Evolutionary conservation across 2,329 filamentous ascomycete species (phyloP).

Genomic region (Emmonsiellopsis sp.): DNA sequence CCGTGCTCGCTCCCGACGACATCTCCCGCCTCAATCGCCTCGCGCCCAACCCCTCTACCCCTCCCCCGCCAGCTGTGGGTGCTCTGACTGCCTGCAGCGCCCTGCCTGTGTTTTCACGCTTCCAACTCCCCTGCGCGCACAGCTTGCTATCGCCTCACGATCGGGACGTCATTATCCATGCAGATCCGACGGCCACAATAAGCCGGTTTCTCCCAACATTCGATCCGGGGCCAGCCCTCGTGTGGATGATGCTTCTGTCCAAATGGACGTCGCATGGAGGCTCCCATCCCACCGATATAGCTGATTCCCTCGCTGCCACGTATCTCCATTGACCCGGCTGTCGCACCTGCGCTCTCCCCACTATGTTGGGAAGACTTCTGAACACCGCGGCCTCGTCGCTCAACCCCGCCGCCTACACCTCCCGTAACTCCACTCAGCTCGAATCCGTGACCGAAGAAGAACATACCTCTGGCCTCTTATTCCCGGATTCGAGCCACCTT

Average conservation of each 20-base stretch:
- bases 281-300: not conserved
- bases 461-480: conserved; percentile 39
- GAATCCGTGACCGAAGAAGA: conserved; percentile 42
- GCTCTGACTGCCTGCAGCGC: not conserved
- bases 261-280: conserved; percentile 6
- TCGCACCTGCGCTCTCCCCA: not conserved
- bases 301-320: not conserved
- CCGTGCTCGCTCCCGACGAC: not conserved
- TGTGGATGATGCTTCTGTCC: conserved; percentile 2
- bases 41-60: not conserved
- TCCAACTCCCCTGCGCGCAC: not conserved
- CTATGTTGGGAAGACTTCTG: conserved; percentile 34
- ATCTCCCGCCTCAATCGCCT: not conserved
- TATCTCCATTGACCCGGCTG: not conserved
- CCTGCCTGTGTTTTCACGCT: not conserved
- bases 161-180: not conserved
- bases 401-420: conserved; percentile 30
- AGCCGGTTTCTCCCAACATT: not conserved
- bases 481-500: conserved; percentile 35
- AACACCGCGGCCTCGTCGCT: conserved; percentile 35
- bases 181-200: not conserved
- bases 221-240: not conserved
- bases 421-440: conserved; percentile 28
- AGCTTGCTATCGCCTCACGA: not conserved
- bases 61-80: not conserved